Conservation (phyloP, 495 filamentous ascomycete genomes). For the Lophium mytilinum region DNA sequence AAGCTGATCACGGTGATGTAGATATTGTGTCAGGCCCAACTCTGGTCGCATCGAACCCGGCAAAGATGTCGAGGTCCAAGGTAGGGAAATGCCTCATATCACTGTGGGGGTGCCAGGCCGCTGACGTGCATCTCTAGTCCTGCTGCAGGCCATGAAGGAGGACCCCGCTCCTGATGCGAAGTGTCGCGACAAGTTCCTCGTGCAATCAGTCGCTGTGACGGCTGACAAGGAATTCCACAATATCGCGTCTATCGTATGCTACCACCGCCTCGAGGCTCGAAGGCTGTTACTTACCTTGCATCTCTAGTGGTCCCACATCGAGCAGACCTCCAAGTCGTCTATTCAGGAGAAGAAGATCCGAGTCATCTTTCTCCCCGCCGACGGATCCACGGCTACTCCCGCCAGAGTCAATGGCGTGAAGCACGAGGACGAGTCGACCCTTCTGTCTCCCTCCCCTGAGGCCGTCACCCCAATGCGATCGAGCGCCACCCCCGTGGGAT, state of each 20-base stretch:
- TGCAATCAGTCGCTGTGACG: conserved; percentile 83
- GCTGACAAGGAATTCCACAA: conserved; percentile 74
- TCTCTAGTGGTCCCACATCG: conserved; percentile 65
- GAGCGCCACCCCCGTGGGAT: conserved; percentile 18
- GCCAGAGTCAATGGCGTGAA: conserved; percentile 44
- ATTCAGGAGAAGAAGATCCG: conserved; percentile 94
- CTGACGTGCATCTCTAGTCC: conserved; percentile 48
- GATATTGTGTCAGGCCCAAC: conserved; percentile 97
- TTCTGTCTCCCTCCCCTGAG: conserved; percentile 28
- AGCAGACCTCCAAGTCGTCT: conserved; percentile 63
- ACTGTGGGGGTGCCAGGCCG: conserved; percentile 14
- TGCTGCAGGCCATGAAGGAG: conserved; percentile 95
- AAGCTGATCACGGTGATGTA: conserved; percentile 31
- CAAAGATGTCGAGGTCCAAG: conserved; percentile 82
- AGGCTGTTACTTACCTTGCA: conserved; percentile 25
- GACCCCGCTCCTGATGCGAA: conserved; percentile 78
- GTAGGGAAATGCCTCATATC: conserved; percentile 42
- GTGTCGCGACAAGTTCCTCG: conserved; percentile 96
- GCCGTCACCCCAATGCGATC: conserved; percentile 31
- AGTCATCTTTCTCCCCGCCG: conserved; percentile 69
- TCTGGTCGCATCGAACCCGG: conserved; percentile 89
- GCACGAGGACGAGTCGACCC: conserved; percentile 20
- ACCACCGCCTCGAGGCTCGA: background rate
- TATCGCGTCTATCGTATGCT: conserved; percentile 67
- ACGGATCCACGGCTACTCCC: conserved; percentile 38